phyloP scores from a whole-genome alignment of 2,329 filamentous ascomycete genomes.

The Ceratocystis smalleyi region DNA sequence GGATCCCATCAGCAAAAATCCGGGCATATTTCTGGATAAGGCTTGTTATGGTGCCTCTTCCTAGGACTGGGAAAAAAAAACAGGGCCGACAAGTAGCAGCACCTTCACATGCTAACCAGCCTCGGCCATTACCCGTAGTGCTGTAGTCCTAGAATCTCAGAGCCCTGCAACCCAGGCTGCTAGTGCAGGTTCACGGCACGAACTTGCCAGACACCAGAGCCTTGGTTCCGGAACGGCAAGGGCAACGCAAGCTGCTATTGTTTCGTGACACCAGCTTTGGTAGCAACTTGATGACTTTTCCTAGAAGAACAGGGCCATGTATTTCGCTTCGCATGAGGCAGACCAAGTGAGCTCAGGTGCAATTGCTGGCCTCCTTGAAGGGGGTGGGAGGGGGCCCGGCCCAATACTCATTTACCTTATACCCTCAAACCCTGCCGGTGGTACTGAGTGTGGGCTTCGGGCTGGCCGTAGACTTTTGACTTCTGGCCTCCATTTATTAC shows the following conservation, averaged over 20 bases:
- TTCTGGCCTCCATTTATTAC: neutral
- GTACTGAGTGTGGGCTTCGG: neutral
- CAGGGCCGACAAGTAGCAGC: no score
- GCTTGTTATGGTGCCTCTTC: no score
- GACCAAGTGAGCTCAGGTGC: neutral
- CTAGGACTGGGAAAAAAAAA: no score
- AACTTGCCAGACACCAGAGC: neutral
- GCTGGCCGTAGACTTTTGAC: conserved; percentile 1
- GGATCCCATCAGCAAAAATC: no score
- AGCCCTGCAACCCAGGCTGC: no score
- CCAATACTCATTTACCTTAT: neutral
- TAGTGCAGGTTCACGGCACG: no score
- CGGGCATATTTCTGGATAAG: no score
- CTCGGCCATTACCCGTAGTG: no score
- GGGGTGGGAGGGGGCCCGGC: neutral
- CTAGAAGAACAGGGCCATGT: neutral
- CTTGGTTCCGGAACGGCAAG: neutral
- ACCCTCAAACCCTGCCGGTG: neutral
- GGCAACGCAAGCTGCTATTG: neutral
- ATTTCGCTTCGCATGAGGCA: conserved; percentile 1
- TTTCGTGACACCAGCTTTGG: neutral
- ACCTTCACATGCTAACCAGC: no score
- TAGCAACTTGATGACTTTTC: neutral
- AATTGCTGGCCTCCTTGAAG: neutral
- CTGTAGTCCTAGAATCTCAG: no score